Evolutionary conservation across 352 stramenopile species (phyloP).

Genomic region (Nothophytophthora sp.): DNA sequence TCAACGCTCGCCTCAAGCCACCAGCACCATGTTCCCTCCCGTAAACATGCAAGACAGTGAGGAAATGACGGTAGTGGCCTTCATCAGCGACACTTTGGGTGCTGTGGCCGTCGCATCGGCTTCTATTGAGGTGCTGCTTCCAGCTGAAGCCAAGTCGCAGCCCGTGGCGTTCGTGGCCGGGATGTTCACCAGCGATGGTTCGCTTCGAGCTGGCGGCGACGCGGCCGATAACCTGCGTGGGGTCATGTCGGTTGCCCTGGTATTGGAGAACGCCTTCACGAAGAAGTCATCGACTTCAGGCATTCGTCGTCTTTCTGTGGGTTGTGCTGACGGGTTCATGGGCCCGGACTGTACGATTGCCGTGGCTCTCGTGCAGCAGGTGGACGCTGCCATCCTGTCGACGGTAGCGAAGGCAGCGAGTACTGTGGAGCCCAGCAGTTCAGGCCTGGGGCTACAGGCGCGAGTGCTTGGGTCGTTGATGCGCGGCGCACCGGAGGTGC

Average conservation of each 20-base stretch:
- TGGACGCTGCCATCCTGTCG: conserved; percentile 50
- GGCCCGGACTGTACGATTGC: conserved; percentile 43
- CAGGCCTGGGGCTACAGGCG: conserved; percentile 54
- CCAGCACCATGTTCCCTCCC: conserved; percentile 48
- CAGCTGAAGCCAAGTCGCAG: conserved; percentile 27
- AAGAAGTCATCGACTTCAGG: neutral
- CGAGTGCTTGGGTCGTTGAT: conserved; percentile 48
- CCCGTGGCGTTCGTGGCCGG: conserved; percentile 40
- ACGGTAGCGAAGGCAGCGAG: conserved; percentile 28
- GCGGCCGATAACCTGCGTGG: conserved; percentile 30
- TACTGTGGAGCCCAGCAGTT: conserved; percentile 40
- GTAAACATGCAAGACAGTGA: conserved; percentile 21
- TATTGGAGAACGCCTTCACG: conserved; percentile 44
- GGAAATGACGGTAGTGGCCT: conserved; percentile 51
- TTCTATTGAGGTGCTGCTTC: conserved; percentile 39
- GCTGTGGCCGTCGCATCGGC: conserved; percentile 36
- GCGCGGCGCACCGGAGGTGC: conserved; percentile 30
- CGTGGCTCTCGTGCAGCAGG: conserved; percentile 25
- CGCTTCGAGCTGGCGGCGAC: conserved; percentile 13
- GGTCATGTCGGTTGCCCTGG: conserved; percentile 42
- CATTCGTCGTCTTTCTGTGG: conserved; percentile 12
- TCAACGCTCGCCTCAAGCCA: conserved; percentile 34
- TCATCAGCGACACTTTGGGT: conserved; percentile 53
- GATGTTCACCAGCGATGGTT: conserved; percentile 22
- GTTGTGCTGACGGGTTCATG: conserved; percentile 38